Evolutionary conservation across 192 early-diverging fungal species (phyloP).

Genomic region (Lunasporangiospora selenospora): DNA sequence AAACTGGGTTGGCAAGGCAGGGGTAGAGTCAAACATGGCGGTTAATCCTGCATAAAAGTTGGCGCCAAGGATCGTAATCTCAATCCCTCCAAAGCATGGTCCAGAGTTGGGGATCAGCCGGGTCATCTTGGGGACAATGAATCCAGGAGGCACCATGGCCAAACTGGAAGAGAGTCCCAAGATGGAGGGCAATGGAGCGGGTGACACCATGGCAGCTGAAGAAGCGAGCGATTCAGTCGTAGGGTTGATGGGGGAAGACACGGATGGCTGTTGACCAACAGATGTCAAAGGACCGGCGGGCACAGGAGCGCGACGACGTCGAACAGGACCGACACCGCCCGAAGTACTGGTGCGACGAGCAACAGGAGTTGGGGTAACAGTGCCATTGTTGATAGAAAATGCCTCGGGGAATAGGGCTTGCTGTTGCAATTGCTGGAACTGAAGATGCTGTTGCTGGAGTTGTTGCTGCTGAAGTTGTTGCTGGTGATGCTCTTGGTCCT

Average conservation of each 20-base stretch:
- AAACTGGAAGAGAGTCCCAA: constrained; percentile 25
- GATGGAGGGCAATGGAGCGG: constrained; percentile 37
- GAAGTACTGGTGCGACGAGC: constrained; percentile 32
- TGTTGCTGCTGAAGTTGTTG: constrained; percentile 44
- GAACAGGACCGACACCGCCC: constrained; percentile 40
- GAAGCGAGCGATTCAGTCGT: constrained; percentile 17
- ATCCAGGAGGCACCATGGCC: constrained; percentile 36
- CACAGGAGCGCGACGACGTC: constrained; percentile 26
- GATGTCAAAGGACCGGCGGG: constrained; percentile 22
- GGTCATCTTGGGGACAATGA: constrained; percentile 61
- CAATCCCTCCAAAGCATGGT: constrained; percentile 86
- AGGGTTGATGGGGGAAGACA: constrained; percentile 6
- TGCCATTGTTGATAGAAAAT: constrained; percentile 13
- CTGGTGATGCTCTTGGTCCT: constrained; percentile 37
- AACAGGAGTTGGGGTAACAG: constrained; percentile 7
- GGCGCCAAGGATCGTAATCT: constrained; percentile 82
- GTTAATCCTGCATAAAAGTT: constrained; percentile 79
- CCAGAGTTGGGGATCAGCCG: constrained; percentile 85
- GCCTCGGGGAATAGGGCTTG: constrained; percentile 30
- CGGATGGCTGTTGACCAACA: not conserved
- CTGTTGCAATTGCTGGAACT: constrained; percentile 44
- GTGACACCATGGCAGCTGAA: constrained; percentile 6
- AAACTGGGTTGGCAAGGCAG: constrained; percentile 76
- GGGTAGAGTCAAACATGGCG: constrained; percentile 76
- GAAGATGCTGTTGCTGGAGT: constrained; percentile 42